Percentiles rank a stretch among this genome's conserved stretches.
phyloP scores from a whole-genome alignment of 1,139 yeast genomes.

The Blastobotrys petasosporus region DNA sequence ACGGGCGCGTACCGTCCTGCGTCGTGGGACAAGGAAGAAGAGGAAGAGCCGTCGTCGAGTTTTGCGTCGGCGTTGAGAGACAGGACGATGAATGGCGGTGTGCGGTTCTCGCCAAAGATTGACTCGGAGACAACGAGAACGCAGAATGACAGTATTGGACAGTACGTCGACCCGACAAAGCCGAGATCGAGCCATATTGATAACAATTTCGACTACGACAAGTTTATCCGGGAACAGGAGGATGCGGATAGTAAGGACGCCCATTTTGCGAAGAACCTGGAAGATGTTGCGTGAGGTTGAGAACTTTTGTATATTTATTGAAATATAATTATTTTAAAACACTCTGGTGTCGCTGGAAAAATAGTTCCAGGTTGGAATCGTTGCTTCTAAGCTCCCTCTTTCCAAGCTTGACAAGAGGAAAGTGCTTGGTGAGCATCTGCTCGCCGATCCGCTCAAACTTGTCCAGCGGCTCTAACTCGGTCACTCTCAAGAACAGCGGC shows the following conservation, averaged over 20 bases:
- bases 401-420: too few species aligned
- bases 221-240: conserved; percentile 18
- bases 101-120: conserved; percentile 2
- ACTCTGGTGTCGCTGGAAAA: too few species aligned
- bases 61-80: conserved; percentile 2
- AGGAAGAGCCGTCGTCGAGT: not conserved
- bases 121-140: not conserved
- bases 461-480: too few species aligned
- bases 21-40: conserved; percentile 10
- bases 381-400: too few species aligned
- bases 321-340: too few species aligned
- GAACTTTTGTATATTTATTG: not conserved
- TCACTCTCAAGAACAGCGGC: too few species aligned
- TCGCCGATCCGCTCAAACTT: too few species aligned
- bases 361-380: too few species aligned
- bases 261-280: not conserved
- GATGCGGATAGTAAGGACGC: conserved; percentile 4
- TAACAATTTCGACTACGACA: conserved; percentile 19
- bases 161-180: conserved; percentile 10
- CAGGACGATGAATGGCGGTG: conserved; percentile 1
- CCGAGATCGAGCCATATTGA: conserved; percentile 17
- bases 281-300: not conserved
- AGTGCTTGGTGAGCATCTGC: too few species aligned
- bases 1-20: conserved; percentile 9
- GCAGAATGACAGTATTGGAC: not conserved